Evolutionary conservation across 495 filamentous ascomycete species (phyloP), one percentile per base, ranked within the genome.

Genomic region (Hypomontagnella submonticulosa): DNA sequence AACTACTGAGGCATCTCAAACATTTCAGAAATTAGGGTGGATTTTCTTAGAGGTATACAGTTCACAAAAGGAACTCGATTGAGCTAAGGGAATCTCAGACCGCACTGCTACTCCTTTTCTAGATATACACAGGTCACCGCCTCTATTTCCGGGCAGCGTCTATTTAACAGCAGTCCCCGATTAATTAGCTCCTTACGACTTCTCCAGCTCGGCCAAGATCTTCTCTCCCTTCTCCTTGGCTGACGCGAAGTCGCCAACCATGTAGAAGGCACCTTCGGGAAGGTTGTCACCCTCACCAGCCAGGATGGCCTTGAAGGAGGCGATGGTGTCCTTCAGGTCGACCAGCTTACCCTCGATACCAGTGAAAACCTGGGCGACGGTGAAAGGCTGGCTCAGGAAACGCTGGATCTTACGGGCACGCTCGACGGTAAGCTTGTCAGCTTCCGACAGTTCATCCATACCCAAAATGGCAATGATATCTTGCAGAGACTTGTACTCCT

Each of bases 381-480:
- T 93, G 90, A 99, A 99, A 73, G 95, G 95, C 88, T 99, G 95
- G 80, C 86, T 90, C 85, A 99, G 84, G 92, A 99, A 99, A 88
- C 95, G 91, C 85, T 99, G 96, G 77, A 99, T 86, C 87, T 98
- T 98, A 84, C 95, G 93, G 75, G 95, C 95, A 86, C 95, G 96
- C 89, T 99, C 95, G 87, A 99, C 95, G 69, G 96, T 98, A 72
- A 99, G 88, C 90, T 99, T 98, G 79, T 99, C 96, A 71, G 90
- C 89, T 85, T 97, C 96, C 67, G 93, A 97, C 80, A 98, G 83
- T 80, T 99, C 96, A 83, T 99, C 96, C 96, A 98, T 97, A 88
- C 95, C 95, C 76, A 98, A 81, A 91, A 99, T 99, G 83, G 95
- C 95, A 87, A 99, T 99, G 88, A 99, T 99, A 87, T 99, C 95